phyloP scores from a whole-genome alignment of 2,329 filamentous ascomycete species.

The Nemania abortiva region DNA sequence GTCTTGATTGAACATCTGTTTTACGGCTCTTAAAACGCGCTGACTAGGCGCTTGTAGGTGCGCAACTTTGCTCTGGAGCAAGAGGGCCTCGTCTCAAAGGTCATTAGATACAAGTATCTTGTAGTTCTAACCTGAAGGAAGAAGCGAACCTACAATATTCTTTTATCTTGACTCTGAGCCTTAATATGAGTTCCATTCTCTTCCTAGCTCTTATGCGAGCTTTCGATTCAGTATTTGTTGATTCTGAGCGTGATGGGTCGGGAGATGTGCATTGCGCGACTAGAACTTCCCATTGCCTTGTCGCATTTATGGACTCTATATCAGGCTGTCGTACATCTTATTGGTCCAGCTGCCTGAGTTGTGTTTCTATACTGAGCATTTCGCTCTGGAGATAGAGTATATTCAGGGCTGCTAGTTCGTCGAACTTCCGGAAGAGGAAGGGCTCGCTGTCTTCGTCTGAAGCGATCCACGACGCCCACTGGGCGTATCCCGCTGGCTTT shows the following conservation, averaged over 20 bases:
- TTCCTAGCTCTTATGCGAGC: background rate
- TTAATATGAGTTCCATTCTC: background rate
- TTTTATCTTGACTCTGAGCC: background rate
- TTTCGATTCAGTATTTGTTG: background rate
- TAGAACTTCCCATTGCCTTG: background rate
- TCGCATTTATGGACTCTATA: background rate
- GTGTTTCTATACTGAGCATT: background rate
- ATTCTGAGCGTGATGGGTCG: background rate
- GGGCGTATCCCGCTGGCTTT: background rate
- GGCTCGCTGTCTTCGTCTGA: background rate
- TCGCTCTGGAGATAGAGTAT: background rate
- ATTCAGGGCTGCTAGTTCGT: background rate
- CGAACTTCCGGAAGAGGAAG: background rate
- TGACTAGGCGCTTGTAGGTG: conserved; percentile 14
- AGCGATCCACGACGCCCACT: background rate
- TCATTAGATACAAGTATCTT: background rate
- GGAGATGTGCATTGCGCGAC: background rate
- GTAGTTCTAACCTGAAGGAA: too few relatives aligned
- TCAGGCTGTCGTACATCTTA: background rate
- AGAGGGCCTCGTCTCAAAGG: conserved; percentile 18
- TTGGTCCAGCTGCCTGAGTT: background rate
- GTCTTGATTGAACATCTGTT: background rate
- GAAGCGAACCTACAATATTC: background rate
- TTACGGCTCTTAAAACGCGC: conserved; percentile 8
- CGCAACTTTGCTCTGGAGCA: conserved; percentile 10